phyloP scores from a whole-genome alignment of 805 yeast species.

The Pichia sporocuriosa region DNA sequence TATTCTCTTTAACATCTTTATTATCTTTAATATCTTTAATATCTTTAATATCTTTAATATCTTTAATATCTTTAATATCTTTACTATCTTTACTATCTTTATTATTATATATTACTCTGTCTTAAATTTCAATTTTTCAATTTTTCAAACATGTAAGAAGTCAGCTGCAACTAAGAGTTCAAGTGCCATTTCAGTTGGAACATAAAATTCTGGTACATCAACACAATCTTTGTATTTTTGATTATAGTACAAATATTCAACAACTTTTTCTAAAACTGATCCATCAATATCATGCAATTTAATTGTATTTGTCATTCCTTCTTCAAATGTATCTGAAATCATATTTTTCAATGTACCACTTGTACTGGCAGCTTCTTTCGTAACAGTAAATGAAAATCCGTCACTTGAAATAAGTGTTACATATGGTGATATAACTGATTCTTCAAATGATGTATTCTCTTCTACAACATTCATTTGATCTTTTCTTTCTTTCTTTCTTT shows the following conservation, averaged over 20 bases:
- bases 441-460: neutral
- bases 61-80: too few relatives aligned
- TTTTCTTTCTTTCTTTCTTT: too few relatives aligned
- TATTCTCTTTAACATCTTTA: too few relatives aligned
- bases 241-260: conserved; percentile 78
- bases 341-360: conserved; percentile 57
- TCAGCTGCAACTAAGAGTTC: conserved; percentile 93
- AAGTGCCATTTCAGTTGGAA: conserved; percentile 91
- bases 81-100: too few relatives aligned
- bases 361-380: conserved; percentile 70
- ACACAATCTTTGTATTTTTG: conserved; percentile 50
- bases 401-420: conserved; percentile 73
- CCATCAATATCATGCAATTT: conserved; percentile 60
- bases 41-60: too few relatives aligned
- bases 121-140: too few relatives aligned
- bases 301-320: conserved; percentile 50
- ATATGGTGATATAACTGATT: conserved; percentile 23
- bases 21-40: too few relatives aligned
- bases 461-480: neutral
- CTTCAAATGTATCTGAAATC: conserved; percentile 52
- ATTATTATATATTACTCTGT: too few relatives aligned
- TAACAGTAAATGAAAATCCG: conserved; percentile 52
- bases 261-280: conserved; percentile 65
- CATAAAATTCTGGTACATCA: conserved; percentile 64
- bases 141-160: conserved; percentile 55